Base-by-base conservation (phyloP, 169 alveolate genomes). In the Plasmodium coatneyi region DNA sequence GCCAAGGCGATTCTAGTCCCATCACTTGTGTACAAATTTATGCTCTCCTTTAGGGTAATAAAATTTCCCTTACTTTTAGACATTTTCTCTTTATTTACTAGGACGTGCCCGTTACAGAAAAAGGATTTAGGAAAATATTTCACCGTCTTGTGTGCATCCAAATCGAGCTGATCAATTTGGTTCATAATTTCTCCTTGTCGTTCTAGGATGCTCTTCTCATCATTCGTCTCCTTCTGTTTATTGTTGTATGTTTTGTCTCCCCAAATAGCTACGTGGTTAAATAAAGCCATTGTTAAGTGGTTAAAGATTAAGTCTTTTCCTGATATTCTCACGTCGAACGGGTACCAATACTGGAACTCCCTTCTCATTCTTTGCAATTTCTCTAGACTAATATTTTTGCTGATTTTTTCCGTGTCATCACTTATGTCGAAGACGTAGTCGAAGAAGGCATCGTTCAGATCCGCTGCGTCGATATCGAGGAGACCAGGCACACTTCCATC, bases 261-360 rank as follows among this genome's bases (percentile, higher is more conserved):
- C 99, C 99, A 99, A 3, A 99, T 98, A 10, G 99, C 99, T n/a
- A 99, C 99, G 95, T 99, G 99, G 94, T 98, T 98, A 97, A 98
- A 99, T 56, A 99, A 97, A 60, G 99, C 97, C 99, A 99, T 99
- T 3, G 99, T 98, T 95, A 99, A 96, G 94, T 99, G 99, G 95
- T 99, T 99, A 92, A 98, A 98, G 30, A 99, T 98, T 92, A 99
- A 96, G 95, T 99, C 99, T 95, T 99, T 99, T 43, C 99, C 99
- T 86, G 83, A 99, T 98, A 89, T 95, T 80, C 99, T 96, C 32
- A 96, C 83, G 81, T 95, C 97, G 66, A 93, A 96, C 12, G 99
- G 98, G 92, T 99, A 99, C 99, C 99, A 99, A 95, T 97, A 99
- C 32, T 96, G 94, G 92, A 99, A 99, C 66, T 98, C 99, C 52